Evolutionary conservation across 768 basidiomycete species (phyloP), one percentile per base, ranked within the genome.

Genomic region (Xerocomellus chrysenteron): DNA sequence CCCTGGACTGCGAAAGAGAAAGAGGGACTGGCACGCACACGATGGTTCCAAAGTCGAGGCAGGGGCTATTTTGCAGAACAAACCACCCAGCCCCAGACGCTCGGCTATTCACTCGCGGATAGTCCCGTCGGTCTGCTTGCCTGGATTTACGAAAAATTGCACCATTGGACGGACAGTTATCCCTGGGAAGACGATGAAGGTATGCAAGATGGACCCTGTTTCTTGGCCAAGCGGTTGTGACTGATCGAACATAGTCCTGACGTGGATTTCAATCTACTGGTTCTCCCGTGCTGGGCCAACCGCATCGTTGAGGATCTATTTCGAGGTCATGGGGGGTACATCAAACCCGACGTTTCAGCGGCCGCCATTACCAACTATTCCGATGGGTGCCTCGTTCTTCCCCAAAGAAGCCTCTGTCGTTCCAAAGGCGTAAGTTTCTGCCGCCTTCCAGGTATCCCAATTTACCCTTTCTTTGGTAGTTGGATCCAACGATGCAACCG

Each of bases 251-350:
- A 2, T 11, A 0, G 84, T 85, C 1, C 60, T 87, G 33, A 83
- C 81, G 0, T 87, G 84, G 83, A 65, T 83, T 24, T 84, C 82
- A 3, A 73, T 83, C 12, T 84, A 80, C 62, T 80, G 76, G 74
- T 84, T 86, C 68, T 85, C 83, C 5, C 77, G 79, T 10, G 74
- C 78, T 0, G 84, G 84, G 0, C 84, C 86, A 6, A 76, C 82
- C 2, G 82, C 85, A 0, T 80, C 85, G 0, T 21, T 80, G 10
- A 74, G 84, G 14, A 84, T 85, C 19, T 87, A 86, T 65, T 85
- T 79, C 61, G 86, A 87, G 62, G 51, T 11, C 30, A 41, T 35
- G 35, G 35, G 13, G 13, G 35, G 35, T 35, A 14, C 35, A 44
- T 12, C 21, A 9, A 32, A 0, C 6, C 9, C 16, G 11, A 1